A percentile compares a stretch with the other conserved stretches of the same genome.
phyloP scores from a whole-genome alignment of 176 grass and related monocot genomes.

The Ensete glaucum region DNA sequence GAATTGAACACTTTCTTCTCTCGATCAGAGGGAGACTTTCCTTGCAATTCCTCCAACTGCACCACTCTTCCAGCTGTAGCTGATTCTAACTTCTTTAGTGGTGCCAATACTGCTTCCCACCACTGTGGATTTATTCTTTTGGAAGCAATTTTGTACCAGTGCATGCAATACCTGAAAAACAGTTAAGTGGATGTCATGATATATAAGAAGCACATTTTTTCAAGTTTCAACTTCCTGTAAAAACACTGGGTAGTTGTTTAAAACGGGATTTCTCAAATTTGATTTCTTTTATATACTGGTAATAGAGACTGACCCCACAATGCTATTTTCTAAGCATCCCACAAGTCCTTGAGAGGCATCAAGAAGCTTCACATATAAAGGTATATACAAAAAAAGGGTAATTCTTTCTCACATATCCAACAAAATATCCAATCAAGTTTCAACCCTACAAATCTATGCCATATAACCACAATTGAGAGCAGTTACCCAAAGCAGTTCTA shows the following conservation, averaged over 20 bases:
- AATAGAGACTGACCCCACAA: too few relatives aligned
- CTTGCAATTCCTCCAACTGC: constrained; percentile 21
- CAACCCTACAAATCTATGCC: too few relatives aligned
- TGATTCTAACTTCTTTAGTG: constrained; percentile 62
- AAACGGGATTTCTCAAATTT: neutral
- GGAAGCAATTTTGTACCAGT: constrained; percentile 76
- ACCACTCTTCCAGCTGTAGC: constrained; percentile 36
- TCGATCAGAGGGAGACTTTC: constrained; percentile 6
- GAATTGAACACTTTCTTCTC: neutral
- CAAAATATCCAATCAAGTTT: too few relatives aligned
- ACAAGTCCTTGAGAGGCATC: too few relatives aligned
- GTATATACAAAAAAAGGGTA: too few relatives aligned
- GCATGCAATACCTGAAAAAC: constrained; percentile 70
- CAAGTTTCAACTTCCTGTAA: too few relatives aligned
- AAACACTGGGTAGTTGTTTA: neutral
- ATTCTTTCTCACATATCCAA: too few relatives aligned
- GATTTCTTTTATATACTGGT: too few relatives aligned
- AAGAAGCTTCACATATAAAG: too few relatives aligned
- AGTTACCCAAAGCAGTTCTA: too few relatives aligned
- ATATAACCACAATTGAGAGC: too few relatives aligned
- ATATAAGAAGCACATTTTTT: neutral
- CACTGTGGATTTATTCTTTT: constrained; percentile 64
- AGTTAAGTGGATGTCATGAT: constrained; percentile 7
- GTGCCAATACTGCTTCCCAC: constrained; percentile 69
- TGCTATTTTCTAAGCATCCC: too few relatives aligned